phyloP scores from a whole-genome alignment of 2,329 filamentous ascomycete species.

The Verticillium nubilum region DNA sequence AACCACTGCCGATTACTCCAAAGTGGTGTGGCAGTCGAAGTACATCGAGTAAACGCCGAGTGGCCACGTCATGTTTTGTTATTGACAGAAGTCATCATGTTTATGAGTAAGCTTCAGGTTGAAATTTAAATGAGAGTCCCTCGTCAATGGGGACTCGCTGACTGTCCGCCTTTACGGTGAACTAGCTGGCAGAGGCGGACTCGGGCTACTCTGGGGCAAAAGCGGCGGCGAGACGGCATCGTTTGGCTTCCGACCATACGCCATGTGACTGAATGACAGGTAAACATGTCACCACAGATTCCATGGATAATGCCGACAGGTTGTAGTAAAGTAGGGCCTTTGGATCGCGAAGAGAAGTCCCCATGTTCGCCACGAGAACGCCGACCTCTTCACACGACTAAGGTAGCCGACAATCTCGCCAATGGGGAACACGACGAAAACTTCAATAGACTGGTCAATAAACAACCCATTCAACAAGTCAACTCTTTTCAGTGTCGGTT shows the following conservation, averaged over 20 bases:
- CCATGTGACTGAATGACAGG: background rate
- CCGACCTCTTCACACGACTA: slow-evolving; percentile 19
- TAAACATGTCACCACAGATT: background rate
- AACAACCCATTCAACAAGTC: slow-evolving; percentile 17
- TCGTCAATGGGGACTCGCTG: too few relatives aligned
- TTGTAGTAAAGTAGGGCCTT: background rate
- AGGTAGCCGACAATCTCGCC: slow-evolving; percentile 22
- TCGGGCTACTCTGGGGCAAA: background rate
- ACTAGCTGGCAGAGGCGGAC: background rate
- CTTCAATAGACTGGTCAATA: slow-evolving; percentile 18
- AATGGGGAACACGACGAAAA: slow-evolving; percentile 19
- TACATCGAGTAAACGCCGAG: too few relatives aligned
- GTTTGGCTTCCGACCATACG: slow-evolving; percentile 4
- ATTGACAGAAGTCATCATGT: too few relatives aligned
- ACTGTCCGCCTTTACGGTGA: background rate
- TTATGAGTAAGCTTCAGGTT: too few relatives aligned
- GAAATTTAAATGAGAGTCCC: too few relatives aligned
- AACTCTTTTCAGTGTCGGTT: slow-evolving; percentile 7
- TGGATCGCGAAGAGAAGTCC: background rate
- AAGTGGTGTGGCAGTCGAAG: too few relatives aligned
- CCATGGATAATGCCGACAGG: background rate
- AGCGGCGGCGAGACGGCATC: slow-evolving; percentile 14
- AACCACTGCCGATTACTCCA: too few relatives aligned
- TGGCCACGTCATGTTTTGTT: too few relatives aligned
- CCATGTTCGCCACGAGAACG: slow-evolving; percentile 17